Base-by-base conservation (phyloP, 768 basidiomycete species). In the Nevesoporus exiguus region DNA sequence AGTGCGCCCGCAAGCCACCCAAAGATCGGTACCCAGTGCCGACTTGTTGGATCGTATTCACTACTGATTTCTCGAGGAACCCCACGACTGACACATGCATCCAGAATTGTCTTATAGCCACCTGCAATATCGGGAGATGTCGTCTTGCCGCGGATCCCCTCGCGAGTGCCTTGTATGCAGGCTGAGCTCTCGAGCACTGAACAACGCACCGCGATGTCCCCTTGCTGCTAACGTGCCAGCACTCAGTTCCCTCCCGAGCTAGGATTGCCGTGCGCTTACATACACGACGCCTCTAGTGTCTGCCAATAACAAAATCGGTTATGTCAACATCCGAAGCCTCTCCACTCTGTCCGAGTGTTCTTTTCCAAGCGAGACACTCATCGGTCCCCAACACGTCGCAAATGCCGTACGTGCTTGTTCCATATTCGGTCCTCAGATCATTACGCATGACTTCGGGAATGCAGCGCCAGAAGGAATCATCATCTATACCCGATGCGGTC, bases 401-500 rank as follows among this genome's bases (percentile, higher is more conserved):
- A 31, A 19, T 55, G 49, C 49, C 59, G 49, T 56, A 42, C 21
- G 7, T 40, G 13, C 40, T 7, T 44, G 25, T 17, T 36, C 33
- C 29, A 19, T 24, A 30, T 30, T 51, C 48, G 8, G 17, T 17
- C 17, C n/a, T 27, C 24, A 14, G n/a, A n/a, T 22, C 29, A 29
- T 27, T 29, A 21, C 41, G n/a, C 51, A 58, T 51, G 56, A 51
- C 42, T 44, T 37, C 49, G 54, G 56, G 24, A 63, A 57, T 58
- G n/a, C 39, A 36, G 31, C 24, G n/a, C 52, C 39, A 11, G 15
- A 22, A 30, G 21, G 21, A 52, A 45, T 45, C 47, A 51, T 36
- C 41, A 13, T 37, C 46, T 46, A 42, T 34, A 34, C 27, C 7
- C 31, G 21, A 15, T n/a, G 9, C 44, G 15, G 15, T 14, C 6